These are phyloP conservation scores for Populus ilicifolia DNA, from an alignment of 345 rosid genomes.

Conservation along the genomic window DNA sequence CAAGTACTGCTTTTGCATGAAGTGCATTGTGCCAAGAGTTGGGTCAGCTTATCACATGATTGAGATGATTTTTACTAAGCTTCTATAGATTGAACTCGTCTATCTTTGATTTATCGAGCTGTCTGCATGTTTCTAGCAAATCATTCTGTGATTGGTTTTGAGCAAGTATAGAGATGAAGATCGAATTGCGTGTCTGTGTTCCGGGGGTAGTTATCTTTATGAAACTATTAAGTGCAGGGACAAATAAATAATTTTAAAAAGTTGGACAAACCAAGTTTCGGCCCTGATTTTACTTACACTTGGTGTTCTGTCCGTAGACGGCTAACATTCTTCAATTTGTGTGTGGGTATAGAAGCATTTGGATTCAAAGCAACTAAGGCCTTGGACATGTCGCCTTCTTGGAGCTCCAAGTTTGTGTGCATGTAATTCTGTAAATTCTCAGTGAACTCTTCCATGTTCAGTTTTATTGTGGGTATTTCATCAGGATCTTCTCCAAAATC, in stretches of 20 bases:
- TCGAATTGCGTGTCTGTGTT: neutral
- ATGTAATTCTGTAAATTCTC: constrained; percentile 51
- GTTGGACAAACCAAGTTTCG: neutral
- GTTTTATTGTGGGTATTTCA: constrained; percentile 73
- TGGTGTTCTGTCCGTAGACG: constrained; percentile 89
- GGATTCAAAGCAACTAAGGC: constrained; percentile 83
- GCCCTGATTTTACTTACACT: constrained; percentile 60
- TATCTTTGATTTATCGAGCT: constrained; percentile 3
- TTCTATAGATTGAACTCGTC: neutral
- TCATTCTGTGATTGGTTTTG: neutral
- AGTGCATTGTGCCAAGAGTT: neutral
- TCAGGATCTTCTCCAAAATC: constrained; percentile 69
- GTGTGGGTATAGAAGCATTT: constrained; percentile 60
- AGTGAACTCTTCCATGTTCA: constrained; percentile 58
- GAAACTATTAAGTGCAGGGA: neutral
- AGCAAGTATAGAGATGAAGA: neutral
- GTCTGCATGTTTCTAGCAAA: neutral
- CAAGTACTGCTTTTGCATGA: neutral
- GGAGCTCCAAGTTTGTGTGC: constrained; percentile 65
- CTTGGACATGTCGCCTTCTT: constrained; percentile 68
- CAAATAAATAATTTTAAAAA: neutral
- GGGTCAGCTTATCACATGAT: neutral
- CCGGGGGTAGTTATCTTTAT: neutral
- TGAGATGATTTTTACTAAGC: neutral
- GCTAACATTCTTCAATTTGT: constrained; percentile 72